Evolutionary conservation across 306 rosid species (phyloP), one percentile per base, ranked within the genome.

Genomic region (barrel medic (Medicago truncatula)): DNA sequence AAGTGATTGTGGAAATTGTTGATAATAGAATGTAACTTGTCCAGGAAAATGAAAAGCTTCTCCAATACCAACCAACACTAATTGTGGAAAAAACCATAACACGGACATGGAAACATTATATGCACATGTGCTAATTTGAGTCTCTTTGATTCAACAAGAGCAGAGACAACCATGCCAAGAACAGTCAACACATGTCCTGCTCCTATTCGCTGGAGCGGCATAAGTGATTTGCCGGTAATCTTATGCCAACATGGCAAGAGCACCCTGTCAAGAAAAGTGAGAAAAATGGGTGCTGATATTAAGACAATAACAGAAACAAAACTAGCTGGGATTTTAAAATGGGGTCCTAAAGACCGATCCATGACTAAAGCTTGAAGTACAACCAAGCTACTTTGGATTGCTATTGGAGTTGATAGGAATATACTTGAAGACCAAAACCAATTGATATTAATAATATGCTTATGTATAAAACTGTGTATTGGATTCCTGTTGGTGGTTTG

Each of bases 301-400:
- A 82, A 14, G 50, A 40, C 5, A 40, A 86, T 5, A 16, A 89
- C 88, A 5, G 0, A 0, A 21, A 86, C 28, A 13, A 89, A 87
- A 0, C 84, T 86, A 0, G 89, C 77, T 14, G 94, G 91, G 71
- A 88, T 63, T 77, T 80, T 43, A 14, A 92, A 89, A 67, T 83
- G 83, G 1, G 87, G 41, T 4, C 90, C 90, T 7, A 92, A 47
- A 12, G 82, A 83, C 73, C 88, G 88, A 74, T 92, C 88, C 90
- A 74, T 85, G 61, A 75, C 59, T 63, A 92, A 78, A 20, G 89
- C 89, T 70, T 92, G 93, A 31, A 92, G 90, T 67, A 92, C 56
- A 20, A 84, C 53, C 47, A 86, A 71, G 81, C 93, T 86, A 21
- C 13, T 12, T 57, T 62, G 87, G 40, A 88, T 49, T 56, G 53